Percentiles rank a stretch among this genome's conserved stretches.
These are phyloP conservation scores for Scheffersomyces stambukii DNA, from an alignment of 1,139 yeast genomes.

Conservation along the genomic window DNA sequence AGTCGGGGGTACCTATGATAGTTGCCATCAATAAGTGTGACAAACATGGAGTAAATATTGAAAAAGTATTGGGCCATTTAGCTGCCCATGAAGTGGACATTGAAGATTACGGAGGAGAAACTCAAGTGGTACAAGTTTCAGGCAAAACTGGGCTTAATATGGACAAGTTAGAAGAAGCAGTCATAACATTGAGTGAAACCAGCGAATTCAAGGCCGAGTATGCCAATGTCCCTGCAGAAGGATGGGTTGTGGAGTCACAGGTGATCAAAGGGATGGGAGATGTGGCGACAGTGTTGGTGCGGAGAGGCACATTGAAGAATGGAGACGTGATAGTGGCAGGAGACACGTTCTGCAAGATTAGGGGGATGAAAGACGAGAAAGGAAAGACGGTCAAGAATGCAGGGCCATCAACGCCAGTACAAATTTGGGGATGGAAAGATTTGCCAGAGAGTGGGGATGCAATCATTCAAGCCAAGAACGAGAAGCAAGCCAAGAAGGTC, in stretches of 20 bases:
- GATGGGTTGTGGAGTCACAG: constrained; percentile 87
- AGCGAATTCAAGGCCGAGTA: constrained; percentile 70
- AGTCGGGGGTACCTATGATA: constrained; percentile 78
- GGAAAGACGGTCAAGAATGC: constrained; percentile 66
- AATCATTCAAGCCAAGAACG: constrained; percentile 71
- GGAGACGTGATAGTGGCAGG: constrained; percentile 83
- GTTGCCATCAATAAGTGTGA: constrained; percentile 95
- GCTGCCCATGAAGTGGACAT: constrained; percentile 76
- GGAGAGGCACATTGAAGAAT: constrained; percentile 68
- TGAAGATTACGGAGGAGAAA: constrained; percentile 94
- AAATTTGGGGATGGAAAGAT: constrained; percentile 92
- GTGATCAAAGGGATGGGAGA: constrained; percentile 81
- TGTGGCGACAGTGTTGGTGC: constrained; percentile 78
- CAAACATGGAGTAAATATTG: constrained; percentile 67
- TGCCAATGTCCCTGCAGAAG: constrained; percentile 60
- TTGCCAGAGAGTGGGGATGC: constrained; percentile 91
- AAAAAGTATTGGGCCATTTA: constrained; percentile 72
- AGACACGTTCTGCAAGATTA: constrained; percentile 78
- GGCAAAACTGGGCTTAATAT: constrained; percentile 82
- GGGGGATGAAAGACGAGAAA: constrained; percentile 72
- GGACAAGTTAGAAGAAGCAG: constrained; percentile 87
- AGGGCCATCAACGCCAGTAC: constrained; percentile 88
- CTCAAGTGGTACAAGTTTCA: constrained; percentile 83
- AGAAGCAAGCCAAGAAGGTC: constrained; percentile 72
- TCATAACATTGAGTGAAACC: constrained; percentile 78